Percentiles rank a stretch among this genome's conserved stretches.
These are phyloP conservation scores for Naegleria fowleri DNA, from an alignment of 208 protist species.

Conservation along the genomic window DNA sequence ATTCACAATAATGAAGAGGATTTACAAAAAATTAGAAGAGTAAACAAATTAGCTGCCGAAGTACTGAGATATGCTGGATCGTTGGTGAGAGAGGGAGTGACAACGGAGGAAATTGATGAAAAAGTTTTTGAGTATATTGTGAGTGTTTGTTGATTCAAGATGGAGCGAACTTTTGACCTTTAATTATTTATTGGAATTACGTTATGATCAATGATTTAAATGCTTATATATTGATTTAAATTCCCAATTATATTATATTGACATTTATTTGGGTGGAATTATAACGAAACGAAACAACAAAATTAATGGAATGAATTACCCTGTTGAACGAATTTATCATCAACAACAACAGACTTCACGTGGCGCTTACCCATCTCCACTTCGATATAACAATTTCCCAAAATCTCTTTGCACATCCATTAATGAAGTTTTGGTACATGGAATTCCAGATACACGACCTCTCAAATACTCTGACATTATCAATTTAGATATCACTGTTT, in stretches of 20 bases:
- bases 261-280: no score
- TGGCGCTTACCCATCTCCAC: constrained; percentile 93
- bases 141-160: no score
- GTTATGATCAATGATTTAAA: background rate
- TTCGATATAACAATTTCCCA: constrained; percentile 96
- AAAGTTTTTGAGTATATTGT: background rate
- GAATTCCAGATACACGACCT: constrained; percentile 88
- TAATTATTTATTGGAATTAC: background rate
- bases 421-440: constrained; percentile 88
- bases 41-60: constrained; percentile 64
- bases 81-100: constrained; percentile 80
- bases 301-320: background rate
- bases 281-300: background rate
- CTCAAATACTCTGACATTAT: constrained; percentile 95
- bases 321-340: background rate
- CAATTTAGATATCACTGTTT: constrained; percentile 95
- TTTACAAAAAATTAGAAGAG: background rate
- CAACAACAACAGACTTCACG: constrained; percentile 56
- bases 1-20: background rate
- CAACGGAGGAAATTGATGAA: constrained; percentile 94
- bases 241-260: no score
- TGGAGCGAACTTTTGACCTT: background rate
- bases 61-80: constrained; percentile 87
- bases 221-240: no score
- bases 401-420: constrained; percentile 94